Evolutionary conservation across 2,329 filamentous ascomycete genomes (phyloP).

Genomic region (Huntiella omanensis): DNA sequence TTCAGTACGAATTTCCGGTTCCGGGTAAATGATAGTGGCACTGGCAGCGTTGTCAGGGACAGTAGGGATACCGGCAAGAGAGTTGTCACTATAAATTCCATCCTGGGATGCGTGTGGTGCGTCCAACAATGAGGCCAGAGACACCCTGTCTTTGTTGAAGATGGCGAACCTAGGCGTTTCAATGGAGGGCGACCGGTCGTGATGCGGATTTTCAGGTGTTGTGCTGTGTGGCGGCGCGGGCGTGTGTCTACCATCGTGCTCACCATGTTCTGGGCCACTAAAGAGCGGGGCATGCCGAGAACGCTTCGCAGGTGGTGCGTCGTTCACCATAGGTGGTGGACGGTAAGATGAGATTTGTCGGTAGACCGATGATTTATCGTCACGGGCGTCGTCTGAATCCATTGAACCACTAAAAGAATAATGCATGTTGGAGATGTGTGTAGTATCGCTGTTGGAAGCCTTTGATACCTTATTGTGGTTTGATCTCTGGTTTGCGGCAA

Average conservation of each 20-base stretch:
- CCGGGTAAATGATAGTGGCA: constrained; percentile 11
- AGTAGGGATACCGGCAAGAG: constrained; percentile 5
- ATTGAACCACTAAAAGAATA: no score
- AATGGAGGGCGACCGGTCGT: not conserved
- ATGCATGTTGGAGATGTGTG: no score
- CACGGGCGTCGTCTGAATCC: no score
- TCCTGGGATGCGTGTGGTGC: constrained; percentile 24
- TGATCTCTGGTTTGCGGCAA: no score
- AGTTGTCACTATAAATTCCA: not conserved
- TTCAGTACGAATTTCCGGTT: constrained; percentile 14
- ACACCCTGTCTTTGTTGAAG: constrained; percentile 33
- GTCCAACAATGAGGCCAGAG: constrained; percentile 41
- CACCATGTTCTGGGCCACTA: constrained; percentile 31
- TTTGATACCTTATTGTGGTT: no score
- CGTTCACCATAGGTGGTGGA: constrained; percentile 13
- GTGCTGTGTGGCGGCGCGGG: not conserved
- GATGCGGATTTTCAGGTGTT: not conserved
- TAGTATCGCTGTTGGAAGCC: no score
- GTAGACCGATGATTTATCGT: no score
- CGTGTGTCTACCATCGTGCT: constrained; percentile 15
- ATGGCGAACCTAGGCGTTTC: constrained; percentile 36
- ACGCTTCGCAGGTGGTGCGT: not conserved
- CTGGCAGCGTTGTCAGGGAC: constrained; percentile 7
- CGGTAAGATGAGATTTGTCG: not conserved
- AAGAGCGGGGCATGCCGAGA: constrained; percentile 33